A percentile compares a stretch with the other conserved stretches of the same genome.
Evolutionary conservation across 257 asterid genomes (phyloP).

Genomic region (Solanum medicagineum): DNA sequence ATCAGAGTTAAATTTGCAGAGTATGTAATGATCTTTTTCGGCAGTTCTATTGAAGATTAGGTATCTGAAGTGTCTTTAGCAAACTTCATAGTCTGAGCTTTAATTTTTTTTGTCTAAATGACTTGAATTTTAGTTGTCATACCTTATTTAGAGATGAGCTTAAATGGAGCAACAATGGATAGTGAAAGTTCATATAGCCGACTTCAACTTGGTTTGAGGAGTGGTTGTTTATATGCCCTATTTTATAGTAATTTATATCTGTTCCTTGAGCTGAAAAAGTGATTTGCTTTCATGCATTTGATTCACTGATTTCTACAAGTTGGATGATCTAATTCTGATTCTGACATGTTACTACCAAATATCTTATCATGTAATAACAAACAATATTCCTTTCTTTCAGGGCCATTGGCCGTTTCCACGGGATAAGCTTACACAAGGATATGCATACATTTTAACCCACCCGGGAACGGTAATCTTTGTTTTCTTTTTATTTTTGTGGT

Average conservation of each 20-base stretch:
- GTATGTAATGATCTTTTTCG: background rate
- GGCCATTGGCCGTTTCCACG: slow-evolving; percentile 63
- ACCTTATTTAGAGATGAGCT: background rate
- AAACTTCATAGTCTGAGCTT: background rate
- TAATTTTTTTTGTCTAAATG: background rate
- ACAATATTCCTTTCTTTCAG: slow-evolving; percentile 12
- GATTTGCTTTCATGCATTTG: background rate
- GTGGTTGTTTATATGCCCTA: background rate
- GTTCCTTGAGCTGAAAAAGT: background rate
- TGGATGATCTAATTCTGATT: background rate
- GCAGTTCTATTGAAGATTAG: background rate
- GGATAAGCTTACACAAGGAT: slow-evolving; percentile 45
- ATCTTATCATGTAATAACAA: background rate
- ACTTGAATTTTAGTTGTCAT: background rate
- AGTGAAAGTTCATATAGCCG: background rate
- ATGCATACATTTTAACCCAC: slow-evolving; percentile 46
- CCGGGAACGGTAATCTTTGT: slow-evolving; percentile 37
- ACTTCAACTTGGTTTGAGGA: background rate
- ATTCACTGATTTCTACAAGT: background rate
- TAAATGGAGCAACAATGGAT: background rate
- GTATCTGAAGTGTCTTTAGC: background rate
- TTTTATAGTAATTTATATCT: background rate
- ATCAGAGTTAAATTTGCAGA: background rate
- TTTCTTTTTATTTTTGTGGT: background rate
- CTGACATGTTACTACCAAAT: background rate